Evolutionary conservation across 2,329 filamentous ascomycete species (phyloP), one percentile per base, ranked within the genome.

Genomic region (Verticillium albo-atrum): DNA sequence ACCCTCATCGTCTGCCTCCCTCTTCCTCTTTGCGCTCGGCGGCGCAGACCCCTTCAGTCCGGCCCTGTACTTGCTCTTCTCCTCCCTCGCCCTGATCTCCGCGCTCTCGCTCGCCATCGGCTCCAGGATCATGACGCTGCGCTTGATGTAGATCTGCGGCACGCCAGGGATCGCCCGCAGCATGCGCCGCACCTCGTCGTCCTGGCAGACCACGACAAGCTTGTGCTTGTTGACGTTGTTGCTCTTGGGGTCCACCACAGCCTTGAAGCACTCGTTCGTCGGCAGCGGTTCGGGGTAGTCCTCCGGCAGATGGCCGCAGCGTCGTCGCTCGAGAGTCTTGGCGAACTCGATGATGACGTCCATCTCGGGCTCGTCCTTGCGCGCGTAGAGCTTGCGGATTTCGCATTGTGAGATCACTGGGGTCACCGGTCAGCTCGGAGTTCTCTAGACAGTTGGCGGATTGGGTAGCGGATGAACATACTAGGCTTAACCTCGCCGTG

Each of bases 401-500:
- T 85, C 89, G 76, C 90, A 92, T 76, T 91, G 89, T 23, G 89
- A 91, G 64, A 93, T 90, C 85, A 92, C 85, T 88, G 60, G 17
- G 27, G 25, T 4, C 1, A 6, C 27, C 6, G 5, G 14, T 50
- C 12, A 30, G 47, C 25, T 12, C 17, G 26, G 54, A 15, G 28
- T 23, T 51, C 27, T 53, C 23, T 14, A 25, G 20, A 51, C n/a
- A 10, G 28, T 12, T 10, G 37, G 7, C 14, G 3, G 34, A 14
- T 15, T 20, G 5, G 3, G 14, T 9, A 17, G 14, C 9, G 50
- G 26, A 26, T 20, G 9, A 6, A 79, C 85, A 59, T 79, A 91
- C 87, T 89, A 55, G 91, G 89, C 76, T 95, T 96, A 67, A 92
- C 87, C 72, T 91, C 85, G 62, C 91, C 93, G 70, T 96, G 91